Evolutionary conservation across 306 rosid genomes (phyloP), one percentile per base, ranked within the genome.

Genomic region (Quercus glauca): DNA sequence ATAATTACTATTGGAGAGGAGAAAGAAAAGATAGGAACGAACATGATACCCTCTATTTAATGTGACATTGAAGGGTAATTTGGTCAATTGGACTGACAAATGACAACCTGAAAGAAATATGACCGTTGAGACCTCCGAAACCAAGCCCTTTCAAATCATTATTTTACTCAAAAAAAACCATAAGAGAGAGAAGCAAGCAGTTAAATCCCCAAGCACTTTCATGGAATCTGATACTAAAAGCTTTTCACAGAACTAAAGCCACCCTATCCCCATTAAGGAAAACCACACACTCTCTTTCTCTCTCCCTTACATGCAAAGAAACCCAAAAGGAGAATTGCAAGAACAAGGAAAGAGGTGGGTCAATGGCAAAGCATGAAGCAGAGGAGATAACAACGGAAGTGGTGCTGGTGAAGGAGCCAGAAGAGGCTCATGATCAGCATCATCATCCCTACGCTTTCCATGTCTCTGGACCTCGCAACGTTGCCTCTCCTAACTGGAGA

Each of bases 381-480:
- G 86, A 73, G 41, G 85, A 78, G 70, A 29, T 45, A 21, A 20
- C 35, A 19, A 79, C 78, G 69, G 73, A 56, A 23, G 67, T 59
- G 25, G 67, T 59, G 35, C 74, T 19, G 55, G 68, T 56, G 28
- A 75, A 59, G 45, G 81, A 33, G 28, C 51, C 59, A 69, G 78
- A 26, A 53, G 83, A 85, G 41, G 84, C 88, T 77, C 97, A 41
- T 41, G 3, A 41, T 41, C 45, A 41, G 12, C 11, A 41, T 41
- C 45, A 41, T 41, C 45, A 95, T 72, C 99, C 99, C 0, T 87
- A 91, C 67, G 95, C 99, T 1, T 95, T 95, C 77, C 96, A 92
- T 78, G 97, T 92, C 26, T 95, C 98, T 76, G 98, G 99, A 12
- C 99, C 99, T 80, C 91, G 99, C 29, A 91, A 92, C 28, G 80